Evolutionary conservation across 129 eudicot species (phyloP).

Genomic region (Saposhnikovia divaricata): DNA sequence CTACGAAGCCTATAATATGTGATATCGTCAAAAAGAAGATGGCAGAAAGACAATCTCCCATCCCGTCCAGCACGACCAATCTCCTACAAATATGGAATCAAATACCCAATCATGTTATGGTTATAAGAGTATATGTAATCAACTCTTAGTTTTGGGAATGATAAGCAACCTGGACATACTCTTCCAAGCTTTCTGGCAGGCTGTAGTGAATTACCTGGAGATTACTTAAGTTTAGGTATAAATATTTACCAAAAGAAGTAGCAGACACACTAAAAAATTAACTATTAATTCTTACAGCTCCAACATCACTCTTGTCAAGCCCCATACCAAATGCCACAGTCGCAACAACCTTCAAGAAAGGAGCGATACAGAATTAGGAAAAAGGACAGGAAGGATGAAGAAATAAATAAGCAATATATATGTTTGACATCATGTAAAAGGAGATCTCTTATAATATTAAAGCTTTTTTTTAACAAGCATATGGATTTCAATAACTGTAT

Average conservation of each 20-base stretch:
- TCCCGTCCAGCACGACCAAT: slow-evolving; percentile 99
- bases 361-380: background rate
- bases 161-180: slow-evolving; percentile 79
- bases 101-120: background rate
- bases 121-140: background rate
- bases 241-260: background rate
- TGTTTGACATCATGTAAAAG: background rate
- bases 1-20: slow-evolving; percentile 76
- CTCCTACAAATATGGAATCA: slow-evolving; percentile 39
- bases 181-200: slow-evolving; percentile 93
- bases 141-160: slow-evolving; percentile 5
- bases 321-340: slow-evolving; percentile 99
- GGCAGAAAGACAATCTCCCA: slow-evolving; percentile 89
- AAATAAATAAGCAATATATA: slow-evolving; percentile 9
- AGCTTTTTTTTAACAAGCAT: background rate
- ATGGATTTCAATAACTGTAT: background rate
- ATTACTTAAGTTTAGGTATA: background rate
- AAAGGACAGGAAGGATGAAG: slow-evolving; percentile 9
- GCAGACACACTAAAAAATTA: background rate
- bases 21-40: slow-evolving; percentile 72
- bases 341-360: slow-evolving; percentile 70
- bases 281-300: slow-evolving; percentile 68
- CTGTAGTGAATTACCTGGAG: slow-evolving; percentile 88
- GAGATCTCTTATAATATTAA: background rate
- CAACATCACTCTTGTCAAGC: slow-evolving; percentile 88